Base-by-base conservation (phyloP, 208 protist species). In the Trypanosomatidae sp. region DNA sequence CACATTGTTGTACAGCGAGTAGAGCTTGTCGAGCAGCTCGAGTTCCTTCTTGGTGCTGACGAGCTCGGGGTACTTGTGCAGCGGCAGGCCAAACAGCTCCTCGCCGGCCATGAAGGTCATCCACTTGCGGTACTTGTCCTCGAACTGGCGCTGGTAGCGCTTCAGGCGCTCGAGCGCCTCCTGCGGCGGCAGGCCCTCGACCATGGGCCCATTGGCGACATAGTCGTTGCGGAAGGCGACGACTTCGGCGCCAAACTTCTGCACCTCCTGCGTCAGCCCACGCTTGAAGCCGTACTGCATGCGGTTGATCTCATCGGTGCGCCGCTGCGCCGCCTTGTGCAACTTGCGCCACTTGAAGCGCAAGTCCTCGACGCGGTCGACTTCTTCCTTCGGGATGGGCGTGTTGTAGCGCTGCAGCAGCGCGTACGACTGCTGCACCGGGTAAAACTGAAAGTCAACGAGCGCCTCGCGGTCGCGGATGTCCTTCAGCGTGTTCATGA, bases 141-240 rank as follows among this genome's bases (percentile, higher is more conserved):
- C 76, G 63, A 97, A 98, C 61, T 96, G 68, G 37, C 84, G 70
- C 73, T 98, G 82, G 67, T 96, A 98, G 40, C 83, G 86, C 45
- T 95, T 96, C 10, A 99, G 72, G 4, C 92, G 68, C 68, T 96
- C 89, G 71, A 96, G 95, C 4, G 96, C 97, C 32, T 97, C 92
- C 44, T 86, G 59, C 22, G 94, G 94, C 42, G 68, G 54, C 16
- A 98, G 69, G 7, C 87, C 94, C 32, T 92, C 68, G 23, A 96
- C 81, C 80, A 96, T 97, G 23, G 97, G 97, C 15, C 97, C 97
- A 61, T 96, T 91, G 22, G 73, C 59, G 49, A 97, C 80, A 65
- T 96, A 98, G 70, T 98, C 91, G 53, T 92, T 88, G 33, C 84
- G 72, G 62, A 98, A 97, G 15, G 85, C 65, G 33, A 93, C 60